phyloP scores from a whole-genome alignment of 495 filamentous ascomycete genomes.

The Bryoglossum gracile region DNA sequence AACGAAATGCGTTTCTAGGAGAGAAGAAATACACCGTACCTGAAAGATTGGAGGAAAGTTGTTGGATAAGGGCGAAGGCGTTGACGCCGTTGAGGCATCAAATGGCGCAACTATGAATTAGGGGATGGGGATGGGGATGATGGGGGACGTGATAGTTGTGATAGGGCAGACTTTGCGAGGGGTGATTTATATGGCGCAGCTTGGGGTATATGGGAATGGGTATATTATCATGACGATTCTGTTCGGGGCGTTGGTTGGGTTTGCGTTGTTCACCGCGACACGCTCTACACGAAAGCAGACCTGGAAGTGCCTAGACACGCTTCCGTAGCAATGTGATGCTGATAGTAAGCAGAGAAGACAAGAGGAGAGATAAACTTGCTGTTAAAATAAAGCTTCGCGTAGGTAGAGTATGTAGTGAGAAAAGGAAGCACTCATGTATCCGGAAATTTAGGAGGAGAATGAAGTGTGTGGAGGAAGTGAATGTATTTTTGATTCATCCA shows the following conservation, averaged over 20 bases:
- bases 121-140: background rate
- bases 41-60: too few species aligned
- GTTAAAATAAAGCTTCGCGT: too few species aligned
- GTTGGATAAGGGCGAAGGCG: too few species aligned
- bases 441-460: too few species aligned
- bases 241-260: conserved; percentile 12
- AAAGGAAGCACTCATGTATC: too few species aligned
- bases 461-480: too few species aligned
- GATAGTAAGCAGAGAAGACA: background rate
- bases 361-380: background rate
- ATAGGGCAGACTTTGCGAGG: conserved; percentile 12
- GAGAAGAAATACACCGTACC: background rate
- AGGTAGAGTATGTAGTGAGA: too few species aligned
- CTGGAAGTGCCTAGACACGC: too few species aligned
- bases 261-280: conserved; percentile 18
- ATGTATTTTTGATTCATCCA: too few species aligned
- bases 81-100: too few species aligned
- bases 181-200: conserved; percentile 11
- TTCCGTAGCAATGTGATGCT: background rate
- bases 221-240: conserved; percentile 18
- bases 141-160: background rate
- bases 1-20: background rate
- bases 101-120: too few species aligned
- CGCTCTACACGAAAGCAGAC: background rate
- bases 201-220: conserved; percentile 5